Percentiles rank a stretch among this genome's conserved stretches.
Evolutionary conservation across 2,329 filamentous ascomycete species (phyloP).

Genomic region (Pestalotiopsis sp.): DNA sequence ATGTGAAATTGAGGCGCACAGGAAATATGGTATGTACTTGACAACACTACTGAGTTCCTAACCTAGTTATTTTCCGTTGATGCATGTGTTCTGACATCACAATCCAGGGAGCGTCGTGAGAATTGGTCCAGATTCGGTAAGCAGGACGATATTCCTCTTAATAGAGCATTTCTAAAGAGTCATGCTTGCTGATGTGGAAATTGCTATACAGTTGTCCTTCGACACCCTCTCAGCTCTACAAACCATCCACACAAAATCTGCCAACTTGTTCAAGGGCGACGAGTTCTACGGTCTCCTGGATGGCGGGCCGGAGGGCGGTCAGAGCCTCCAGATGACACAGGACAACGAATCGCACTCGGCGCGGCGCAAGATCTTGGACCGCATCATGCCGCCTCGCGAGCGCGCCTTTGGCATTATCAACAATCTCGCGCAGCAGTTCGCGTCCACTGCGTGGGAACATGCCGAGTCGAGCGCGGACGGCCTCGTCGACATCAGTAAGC

Average conservation of each 20-base stretch:
- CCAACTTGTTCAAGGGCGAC: slow-evolving; percentile 11
- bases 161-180: neutral
- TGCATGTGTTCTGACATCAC: neutral
- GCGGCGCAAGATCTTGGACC: slow-evolving; percentile 7
- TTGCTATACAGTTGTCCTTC: slow-evolving; percentile 2
- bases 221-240: slow-evolving; percentile 10
- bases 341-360: slow-evolving; percentile 6
- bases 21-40: neutral
- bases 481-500: slow-evolving; percentile 4
- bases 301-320: slow-evolving; percentile 9
- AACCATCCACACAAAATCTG: slow-evolving; percentile 9
- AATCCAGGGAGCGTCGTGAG: neutral
- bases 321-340: slow-evolving; percentile 8
- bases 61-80: neutral
- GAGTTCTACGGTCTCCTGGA: slow-evolving; percentile 12
- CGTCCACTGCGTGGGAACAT: neutral
- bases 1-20: slow-evolving; percentile 3
- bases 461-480: neutral
- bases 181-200: neutral
- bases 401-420: slow-evolving; percentile 3
- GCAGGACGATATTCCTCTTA: neutral
- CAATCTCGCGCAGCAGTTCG: neutral
- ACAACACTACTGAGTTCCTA: neutral
- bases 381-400: slow-evolving; percentile 8
- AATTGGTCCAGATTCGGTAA: neutral